These are phyloP conservation scores for Nephromyces sp. DNA, from an alignment of 169 alveolate species.

Conservation along the genomic window DNA sequence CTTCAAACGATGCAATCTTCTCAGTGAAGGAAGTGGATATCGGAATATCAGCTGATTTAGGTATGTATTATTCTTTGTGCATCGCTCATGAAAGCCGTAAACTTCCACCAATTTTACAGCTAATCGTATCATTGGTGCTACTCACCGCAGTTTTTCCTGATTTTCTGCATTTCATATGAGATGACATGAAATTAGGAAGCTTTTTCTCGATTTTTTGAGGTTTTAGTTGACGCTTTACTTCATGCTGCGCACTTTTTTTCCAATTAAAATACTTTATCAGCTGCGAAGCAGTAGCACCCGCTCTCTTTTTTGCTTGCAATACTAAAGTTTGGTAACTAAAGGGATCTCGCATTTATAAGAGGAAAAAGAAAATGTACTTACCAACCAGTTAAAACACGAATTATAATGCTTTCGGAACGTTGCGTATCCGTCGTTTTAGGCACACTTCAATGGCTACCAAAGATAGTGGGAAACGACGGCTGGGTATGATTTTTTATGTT, in stretches of 20 bases:
- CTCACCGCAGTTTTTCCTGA: background rate
- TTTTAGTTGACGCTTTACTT: background rate
- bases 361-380: background rate
- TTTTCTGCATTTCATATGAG: too few species aligned
- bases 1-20: slow-evolving; percentile 49
- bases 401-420: too few species aligned
- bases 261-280: background rate
- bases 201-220: background rate
- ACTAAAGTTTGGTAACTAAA: background rate
- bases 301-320: background rate
- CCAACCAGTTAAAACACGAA: background rate
- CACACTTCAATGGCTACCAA: slow-evolving; percentile 49
- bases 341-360: background rate
- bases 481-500: slow-evolving; percentile 24
- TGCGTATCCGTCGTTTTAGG: too few species aligned
- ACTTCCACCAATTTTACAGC: background rate
- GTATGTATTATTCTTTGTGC: background rate
- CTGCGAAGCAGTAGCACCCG: background rate
- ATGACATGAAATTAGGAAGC: too few species aligned
- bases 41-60: slow-evolving; percentile 54
- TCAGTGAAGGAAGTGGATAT: slow-evolving; percentile 49
- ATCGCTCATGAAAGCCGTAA: background rate
- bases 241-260: background rate
- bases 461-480: slow-evolving; percentile 33
- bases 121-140: background rate